phyloP scores from a whole-genome alignment of 2,329 filamentous ascomycete genomes.

The Allantophomopsis cytisporea region DNA sequence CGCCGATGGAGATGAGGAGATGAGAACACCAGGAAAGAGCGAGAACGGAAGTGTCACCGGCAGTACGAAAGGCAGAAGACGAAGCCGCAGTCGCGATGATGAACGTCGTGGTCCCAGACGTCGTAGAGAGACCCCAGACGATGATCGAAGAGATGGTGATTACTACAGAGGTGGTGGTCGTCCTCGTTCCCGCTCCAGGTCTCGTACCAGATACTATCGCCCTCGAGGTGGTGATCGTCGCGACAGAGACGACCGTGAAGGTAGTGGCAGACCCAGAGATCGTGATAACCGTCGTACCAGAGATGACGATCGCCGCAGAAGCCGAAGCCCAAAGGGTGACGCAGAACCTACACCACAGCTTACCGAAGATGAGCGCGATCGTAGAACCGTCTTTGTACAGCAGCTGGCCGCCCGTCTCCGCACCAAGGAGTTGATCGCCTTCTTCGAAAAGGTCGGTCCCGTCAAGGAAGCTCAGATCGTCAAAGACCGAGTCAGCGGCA shows the following conservation, averaged over 20 bases:
- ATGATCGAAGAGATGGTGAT: constrained; percentile 41
- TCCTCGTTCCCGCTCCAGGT: constrained; percentile 58
- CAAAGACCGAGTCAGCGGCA: constrained; percentile 90
- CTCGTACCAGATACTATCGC: constrained; percentile 47
- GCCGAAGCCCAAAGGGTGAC: constrained; percentile 23
- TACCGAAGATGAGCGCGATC: constrained; percentile 92
- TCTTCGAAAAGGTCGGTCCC: constrained; percentile 89
- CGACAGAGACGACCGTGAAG: constrained; percentile 39
- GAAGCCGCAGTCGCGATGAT: constrained; percentile 67
- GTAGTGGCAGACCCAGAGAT: constrained; percentile 23
- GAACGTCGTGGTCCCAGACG: constrained; percentile 62
- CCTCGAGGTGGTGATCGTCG: constrained; percentile 28
- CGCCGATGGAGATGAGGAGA: constrained; percentile 35
- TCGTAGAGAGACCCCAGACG: constrained; percentile 41
- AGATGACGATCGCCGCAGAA: constrained; percentile 22
- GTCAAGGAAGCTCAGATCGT: constrained; percentile 98
- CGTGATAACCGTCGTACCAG: constrained; percentile 25
- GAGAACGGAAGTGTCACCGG: constrained; percentile 57
- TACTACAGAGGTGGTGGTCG: constrained; percentile 55
- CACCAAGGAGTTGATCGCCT: constrained; percentile 82
- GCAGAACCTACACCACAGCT: constrained; percentile 52
- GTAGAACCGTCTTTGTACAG: constrained; percentile 95
- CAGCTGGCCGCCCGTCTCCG: constrained; percentile 89
- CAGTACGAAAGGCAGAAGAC: constrained; percentile 66
- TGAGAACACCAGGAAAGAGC: constrained; percentile 56